phyloP scores from a whole-genome alignment of 1,284 basidiomycete species.

The Tremellales sp. region DNA sequence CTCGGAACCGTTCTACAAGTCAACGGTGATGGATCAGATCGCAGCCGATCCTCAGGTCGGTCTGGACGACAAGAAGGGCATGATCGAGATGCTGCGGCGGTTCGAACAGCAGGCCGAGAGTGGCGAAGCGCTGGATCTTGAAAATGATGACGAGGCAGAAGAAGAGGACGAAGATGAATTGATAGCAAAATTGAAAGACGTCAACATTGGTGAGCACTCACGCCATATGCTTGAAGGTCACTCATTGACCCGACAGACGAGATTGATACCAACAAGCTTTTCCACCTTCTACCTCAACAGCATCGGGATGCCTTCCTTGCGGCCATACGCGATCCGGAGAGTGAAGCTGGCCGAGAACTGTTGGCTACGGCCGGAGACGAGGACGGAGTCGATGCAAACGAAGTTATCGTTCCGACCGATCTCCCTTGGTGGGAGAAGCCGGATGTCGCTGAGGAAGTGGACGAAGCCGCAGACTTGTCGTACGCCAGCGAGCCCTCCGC shows the following conservation, averaged over 20 bases:
- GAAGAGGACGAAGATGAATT: conserved; percentile 29
- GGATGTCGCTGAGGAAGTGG: conserved; percentile 3
- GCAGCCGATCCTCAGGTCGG: conserved; percentile 30
- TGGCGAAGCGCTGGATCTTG: conserved; percentile 13
- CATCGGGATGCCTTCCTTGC: conserved; percentile 43
- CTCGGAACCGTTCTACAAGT: conserved; percentile 47
- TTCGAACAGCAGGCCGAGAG: conserved; percentile 40
- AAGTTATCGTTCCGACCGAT: conserved; percentile 7
- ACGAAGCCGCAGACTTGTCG: conserved; percentile 3
- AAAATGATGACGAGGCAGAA: conserved; percentile 15
- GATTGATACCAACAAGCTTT: conserved; percentile 43
- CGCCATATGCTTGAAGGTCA: no score
- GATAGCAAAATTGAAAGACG: conserved; percentile 25
- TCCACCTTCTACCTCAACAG: conserved; percentile 37
- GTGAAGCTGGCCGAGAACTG: conserved; percentile 29
- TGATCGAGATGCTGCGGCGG: conserved; percentile 45
- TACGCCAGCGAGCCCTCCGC: conserved; percentile 1
- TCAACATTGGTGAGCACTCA: conserved; percentile 40
- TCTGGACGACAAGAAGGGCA: conserved; percentile 38
- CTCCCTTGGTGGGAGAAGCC: conserved; percentile 35
- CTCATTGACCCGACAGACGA: conserved; percentile 22
- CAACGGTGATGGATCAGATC: conserved; percentile 37
- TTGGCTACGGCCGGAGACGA: conserved; percentile 27
- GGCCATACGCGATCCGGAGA: conserved; percentile 37
- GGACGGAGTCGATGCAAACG: conserved; percentile 3